A percentile compares a stretch with the other conserved stretches of the same genome.
Conservation (phyloP, 495 filamentous ascomycete species). For the Chaetomidium leptoderma region DNA sequence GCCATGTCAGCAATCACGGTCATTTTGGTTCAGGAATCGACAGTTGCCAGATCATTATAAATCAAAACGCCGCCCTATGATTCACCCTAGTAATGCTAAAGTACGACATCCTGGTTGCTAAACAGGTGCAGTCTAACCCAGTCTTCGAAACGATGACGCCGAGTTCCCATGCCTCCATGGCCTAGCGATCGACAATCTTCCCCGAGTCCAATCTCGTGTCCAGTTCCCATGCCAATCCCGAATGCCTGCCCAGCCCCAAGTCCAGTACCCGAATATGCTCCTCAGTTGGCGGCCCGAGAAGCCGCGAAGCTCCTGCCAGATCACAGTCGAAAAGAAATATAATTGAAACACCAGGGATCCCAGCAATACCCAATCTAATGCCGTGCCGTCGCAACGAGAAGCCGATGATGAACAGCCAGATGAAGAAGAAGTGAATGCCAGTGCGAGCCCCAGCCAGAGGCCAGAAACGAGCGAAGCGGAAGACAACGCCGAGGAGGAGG, state of each 20-base stretch:
- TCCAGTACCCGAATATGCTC: slow-evolving; percentile 6
- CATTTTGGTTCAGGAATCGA: no score
- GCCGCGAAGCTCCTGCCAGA: slow-evolving; percentile 14
- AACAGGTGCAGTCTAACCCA: slow-evolving; percentile 4
- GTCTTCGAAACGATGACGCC: slow-evolving; percentile 9
- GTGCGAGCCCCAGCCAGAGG: slow-evolving; percentile 20
- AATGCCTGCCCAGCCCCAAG: slow-evolving; percentile 9
- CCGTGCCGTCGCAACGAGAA: slow-evolving; percentile 11
- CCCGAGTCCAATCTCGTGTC: background rate
- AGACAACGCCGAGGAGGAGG: slow-evolving; percentile 1
- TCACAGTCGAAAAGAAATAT: slow-evolving; percentile 24
- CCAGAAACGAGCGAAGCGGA: slow-evolving; percentile 7
- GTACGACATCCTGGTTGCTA: no score
- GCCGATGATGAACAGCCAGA: slow-evolving; percentile 8
- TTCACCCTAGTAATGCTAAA: background rate
- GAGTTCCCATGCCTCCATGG: background rate
- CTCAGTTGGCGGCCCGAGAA: background rate
- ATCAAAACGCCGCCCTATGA: background rate
- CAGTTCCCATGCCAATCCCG: background rate
- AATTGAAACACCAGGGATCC: slow-evolving; percentile 25
- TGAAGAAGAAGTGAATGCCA: slow-evolving; percentile 21
- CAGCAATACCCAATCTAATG: slow-evolving; percentile 25
- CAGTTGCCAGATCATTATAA: background rate
- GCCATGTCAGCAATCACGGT: no score
- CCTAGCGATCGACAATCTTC: background rate